Conservation (phyloP, 306 rosid genomes). For the Malus sieversii region DNA sequence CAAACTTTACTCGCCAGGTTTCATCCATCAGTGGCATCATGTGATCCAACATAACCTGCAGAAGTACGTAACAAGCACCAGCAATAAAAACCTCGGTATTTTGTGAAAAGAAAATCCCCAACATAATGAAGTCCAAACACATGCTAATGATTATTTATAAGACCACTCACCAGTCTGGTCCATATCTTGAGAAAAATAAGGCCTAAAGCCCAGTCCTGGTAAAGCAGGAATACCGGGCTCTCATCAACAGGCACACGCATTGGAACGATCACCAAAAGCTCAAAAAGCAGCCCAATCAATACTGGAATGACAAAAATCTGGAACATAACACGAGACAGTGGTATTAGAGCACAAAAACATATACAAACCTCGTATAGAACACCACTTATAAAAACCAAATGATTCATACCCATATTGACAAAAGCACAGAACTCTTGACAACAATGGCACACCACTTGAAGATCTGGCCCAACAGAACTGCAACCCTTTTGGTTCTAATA, state of each 20-base stretch:
- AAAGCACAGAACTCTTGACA: conserved; percentile 80
- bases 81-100: neutral
- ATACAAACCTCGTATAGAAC: neutral
- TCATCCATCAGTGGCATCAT: conserved; percentile 96
- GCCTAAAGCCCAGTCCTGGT: conserved; percentile 99
- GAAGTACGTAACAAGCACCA: conserved; percentile 17
- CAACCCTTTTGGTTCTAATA: conserved; percentile 54
- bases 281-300: conserved; percentile 90
- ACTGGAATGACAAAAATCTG: conserved; percentile 96
- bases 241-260: conserved; percentile 99
- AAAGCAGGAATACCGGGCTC: conserved; percentile 95
- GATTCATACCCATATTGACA: conserved; percentile 86
- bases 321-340: no score
- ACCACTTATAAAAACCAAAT: neutral
- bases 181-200: conserved; percentile 97
- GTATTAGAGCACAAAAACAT: neutral
- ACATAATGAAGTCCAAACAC: neutral
- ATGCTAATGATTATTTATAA: neutral
- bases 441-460: conserved; percentile 91
- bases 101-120: neutral
- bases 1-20: conserved; percentile 89
- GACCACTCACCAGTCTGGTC: conserved; percentile 87
- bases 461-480: conserved; percentile 59
- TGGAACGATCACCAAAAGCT: conserved; percentile 97
- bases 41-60: conserved; percentile 95